These are phyloP conservation scores for Pholiota conissans DNA, from an alignment of 768 basidiomycete genomes.

Conservation along the genomic window DNA sequence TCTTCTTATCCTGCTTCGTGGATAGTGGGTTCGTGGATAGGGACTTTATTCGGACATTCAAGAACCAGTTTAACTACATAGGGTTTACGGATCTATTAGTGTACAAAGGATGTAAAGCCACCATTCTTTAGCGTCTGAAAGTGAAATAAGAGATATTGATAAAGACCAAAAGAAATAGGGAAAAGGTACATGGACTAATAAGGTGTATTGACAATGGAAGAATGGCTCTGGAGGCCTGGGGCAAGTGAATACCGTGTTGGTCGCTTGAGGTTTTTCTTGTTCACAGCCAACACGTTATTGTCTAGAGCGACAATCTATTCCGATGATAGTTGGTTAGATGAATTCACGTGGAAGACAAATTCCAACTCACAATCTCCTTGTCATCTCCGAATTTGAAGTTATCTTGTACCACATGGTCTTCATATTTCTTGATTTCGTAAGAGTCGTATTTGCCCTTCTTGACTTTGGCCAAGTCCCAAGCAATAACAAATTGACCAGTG, in stretches of 20 bases:
- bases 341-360: constrained; percentile 1
- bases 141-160: constrained; percentile 7
- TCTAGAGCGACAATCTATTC: constrained; percentile 90
- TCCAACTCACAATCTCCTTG: constrained; percentile 79
- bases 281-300: constrained; percentile 90
- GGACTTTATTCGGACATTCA: constrained; percentile 3
- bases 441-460: constrained; percentile 89
- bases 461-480: constrained; percentile 97
- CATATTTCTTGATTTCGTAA: constrained; percentile 96
- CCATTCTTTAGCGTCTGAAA: neutral
- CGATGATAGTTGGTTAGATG: constrained; percentile 2
- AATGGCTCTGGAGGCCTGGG: constrained; percentile 48
- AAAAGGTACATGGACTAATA: constrained; percentile 34
- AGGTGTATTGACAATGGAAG: constrained; percentile 69
- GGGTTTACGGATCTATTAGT: neutral
- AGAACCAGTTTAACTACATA: neutral
- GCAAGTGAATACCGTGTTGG: constrained; percentile 76
- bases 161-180: constrained; percentile 17
- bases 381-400: constrained; percentile 98
- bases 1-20: neutral
- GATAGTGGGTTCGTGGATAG: neutral
- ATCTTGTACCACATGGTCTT: constrained; percentile 93
- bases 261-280: constrained; percentile 89
- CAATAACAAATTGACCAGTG: constrained; percentile 88
- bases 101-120: constrained; percentile 2